Conservation (phyloP, 2,329 filamentous ascomycete genomes). For the Podosphaera xanthii region DNA sequence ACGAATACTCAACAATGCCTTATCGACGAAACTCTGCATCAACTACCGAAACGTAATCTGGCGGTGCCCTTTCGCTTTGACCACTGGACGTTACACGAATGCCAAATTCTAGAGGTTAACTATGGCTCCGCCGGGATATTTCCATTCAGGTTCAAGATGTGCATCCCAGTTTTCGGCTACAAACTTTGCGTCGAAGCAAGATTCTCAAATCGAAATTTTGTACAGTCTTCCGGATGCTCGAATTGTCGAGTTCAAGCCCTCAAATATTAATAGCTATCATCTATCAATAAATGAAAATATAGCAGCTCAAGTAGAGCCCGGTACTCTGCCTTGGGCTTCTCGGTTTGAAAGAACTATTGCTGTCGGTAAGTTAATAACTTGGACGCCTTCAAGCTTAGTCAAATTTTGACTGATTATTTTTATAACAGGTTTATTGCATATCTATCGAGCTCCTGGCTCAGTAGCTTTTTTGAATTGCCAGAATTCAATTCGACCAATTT, state of each 20-base stretch:
- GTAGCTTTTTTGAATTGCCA: slow-evolving; percentile 78
- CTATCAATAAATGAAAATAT: slow-evolving; percentile 12
- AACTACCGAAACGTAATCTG: no score
- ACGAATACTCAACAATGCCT: no score
- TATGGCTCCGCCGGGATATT: no score
- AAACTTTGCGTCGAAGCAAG: slow-evolving; percentile 6
- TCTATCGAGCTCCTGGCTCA: slow-evolving; percentile 69
- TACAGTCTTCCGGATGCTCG: slow-evolving; percentile 15
- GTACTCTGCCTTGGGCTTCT: slow-evolving; percentile 49
- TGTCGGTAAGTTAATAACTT: slow-evolving; percentile 29
- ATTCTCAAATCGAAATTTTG: slow-evolving; percentile 15
- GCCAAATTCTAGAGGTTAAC: no score
- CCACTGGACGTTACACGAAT: no score
- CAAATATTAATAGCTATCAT: slow-evolving; percentile 4
- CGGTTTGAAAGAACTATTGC: slow-evolving; percentile 64
- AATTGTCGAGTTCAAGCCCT: slow-evolving; percentile 30
- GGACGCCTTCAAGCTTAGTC: background rate
- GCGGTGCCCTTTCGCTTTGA: no score
- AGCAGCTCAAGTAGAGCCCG: slow-evolving; percentile 23
- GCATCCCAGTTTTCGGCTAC: slow-evolving; percentile 9
- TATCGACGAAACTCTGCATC: no score
- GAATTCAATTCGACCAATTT: slow-evolving; percentile 60
- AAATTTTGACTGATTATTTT: slow-evolving; percentile 3
- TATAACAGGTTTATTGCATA: slow-evolving; percentile 42
- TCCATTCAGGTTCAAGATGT: slow-evolving; percentile 4